Base-by-base conservation (phyloP, 2,329 filamentous ascomycete genomes). In the Diaporthe eres region DNA sequence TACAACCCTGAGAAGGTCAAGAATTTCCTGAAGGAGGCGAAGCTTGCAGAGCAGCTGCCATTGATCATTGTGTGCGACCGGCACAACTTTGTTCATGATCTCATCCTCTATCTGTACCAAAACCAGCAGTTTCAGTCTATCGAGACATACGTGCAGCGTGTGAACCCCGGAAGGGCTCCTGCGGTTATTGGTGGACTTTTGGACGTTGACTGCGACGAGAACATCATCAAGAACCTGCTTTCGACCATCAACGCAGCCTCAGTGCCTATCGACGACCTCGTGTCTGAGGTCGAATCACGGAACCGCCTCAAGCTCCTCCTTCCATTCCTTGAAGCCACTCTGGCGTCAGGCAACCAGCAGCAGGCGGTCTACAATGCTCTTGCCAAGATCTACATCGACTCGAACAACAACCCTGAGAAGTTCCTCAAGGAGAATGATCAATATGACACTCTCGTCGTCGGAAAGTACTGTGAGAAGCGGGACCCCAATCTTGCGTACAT, bases 101-200 rank as follows among this genome's bases (percentile, higher is more conserved):
- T 99, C 82, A 95, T 99, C 60, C 90, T 99, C 31, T 98, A 97
- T 86, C 91, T 99, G 12, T 99, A 99, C 88, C 97, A 98, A 89
- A 98, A 98, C 86, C 96, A 99, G 86, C 96, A 98, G 83, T 99
- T 98, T 90, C 95, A 98, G 87, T 98, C 97, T 1, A 99, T 99
- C 79, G 97, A 99, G 87, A 93, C 97, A 13, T 99, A 99, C 80
- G 97, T 99, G 39, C 97, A 99, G 88, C 94, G 95, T 60, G 96
- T 99, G 80, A 99, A 99, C 86, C 96, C 97, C 8, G 89, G 93
- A 22, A 90, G 97, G 80, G 97, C 97, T 8, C 97, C 97, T 7
- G 94, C 95, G 75, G 97, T 99, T 77, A 92, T 99, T 79, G 97
- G 97, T 80, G 97, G 96, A 49, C 88, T 99, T 44, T 89, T 99